phyloP scores from a whole-genome alignment of 768 basidiomycete genomes.

The Leccinum truebloodii region DNA sequence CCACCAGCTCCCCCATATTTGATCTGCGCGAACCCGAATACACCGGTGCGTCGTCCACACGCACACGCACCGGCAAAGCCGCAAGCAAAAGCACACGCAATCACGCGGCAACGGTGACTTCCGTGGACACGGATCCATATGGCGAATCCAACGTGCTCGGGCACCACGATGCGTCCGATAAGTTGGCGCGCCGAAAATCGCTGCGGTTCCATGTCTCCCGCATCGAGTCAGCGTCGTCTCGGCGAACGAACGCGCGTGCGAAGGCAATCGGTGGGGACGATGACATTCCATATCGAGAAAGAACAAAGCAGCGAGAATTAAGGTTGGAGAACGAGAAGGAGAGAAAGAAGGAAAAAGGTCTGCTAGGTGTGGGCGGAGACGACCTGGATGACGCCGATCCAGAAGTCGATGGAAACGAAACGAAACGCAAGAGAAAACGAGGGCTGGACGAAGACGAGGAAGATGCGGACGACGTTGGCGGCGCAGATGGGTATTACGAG shows the following conservation, averaged over 20 bases:
- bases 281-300: constrained; percentile 87
- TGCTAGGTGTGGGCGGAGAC: constrained; percentile 54
- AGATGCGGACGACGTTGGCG: constrained; percentile 48
- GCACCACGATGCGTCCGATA: constrained; percentile 78
- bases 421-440: constrained; percentile 41
- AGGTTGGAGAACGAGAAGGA: constrained; percentile 50
- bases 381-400: constrained; percentile 65
- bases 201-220: constrained; percentile 93
- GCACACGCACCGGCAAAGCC: constrained; percentile 14
- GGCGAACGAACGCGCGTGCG: constrained; percentile 71
- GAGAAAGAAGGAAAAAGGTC: constrained; percentile 32
- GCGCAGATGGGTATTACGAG: constrained; percentile 84
- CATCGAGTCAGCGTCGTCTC: constrained; percentile 79
- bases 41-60: constrained; percentile 17
- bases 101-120: background rate
- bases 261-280: constrained; percentile 87
- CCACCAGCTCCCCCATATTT: constrained; percentile 36
- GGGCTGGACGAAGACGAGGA: constrained; percentile 40
- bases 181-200: constrained; percentile 75
- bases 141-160: constrained; percentile 76
- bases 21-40: constrained; percentile 82
- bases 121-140: constrained; percentile 40
- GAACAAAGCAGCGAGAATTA: constrained; percentile 61
- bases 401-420: constrained; percentile 34
- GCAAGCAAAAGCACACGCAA: constrained; percentile 11